A percentile compares a stretch with the other conserved stretches of the same genome.
phyloP scores from a whole-genome alignment of 169 alveolate genomes.

The Ichthyophthirius multifiliis region DNA sequence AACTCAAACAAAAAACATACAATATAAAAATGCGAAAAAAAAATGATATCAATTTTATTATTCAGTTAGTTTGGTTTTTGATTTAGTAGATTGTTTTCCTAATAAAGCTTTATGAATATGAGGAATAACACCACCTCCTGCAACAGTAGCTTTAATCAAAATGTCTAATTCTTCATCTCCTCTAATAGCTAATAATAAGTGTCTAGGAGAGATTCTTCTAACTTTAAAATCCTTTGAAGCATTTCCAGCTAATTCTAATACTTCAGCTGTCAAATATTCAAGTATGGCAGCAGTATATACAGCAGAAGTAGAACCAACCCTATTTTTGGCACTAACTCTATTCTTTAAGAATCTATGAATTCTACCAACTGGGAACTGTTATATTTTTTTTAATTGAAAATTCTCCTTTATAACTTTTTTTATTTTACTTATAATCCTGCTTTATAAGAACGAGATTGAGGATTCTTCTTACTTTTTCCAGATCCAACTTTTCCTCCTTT shows the following conservation, averaged over 20 bases:
- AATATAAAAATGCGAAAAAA: no score
- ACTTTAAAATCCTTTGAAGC: constrained; percentile 96
- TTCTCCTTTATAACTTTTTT: not conserved
- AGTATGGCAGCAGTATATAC: constrained; percentile 99
- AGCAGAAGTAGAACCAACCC: constrained; percentile 99
- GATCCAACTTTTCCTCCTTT: constrained; percentile 89
- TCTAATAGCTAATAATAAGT: constrained; percentile 85
- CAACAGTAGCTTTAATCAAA: constrained; percentile 84
- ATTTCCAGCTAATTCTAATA: constrained; percentile 99
- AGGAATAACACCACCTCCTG: constrained; percentile 92
- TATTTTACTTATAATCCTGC: constrained; percentile 93
- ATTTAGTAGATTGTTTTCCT: constrained; percentile 43
- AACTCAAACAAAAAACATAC: no score
- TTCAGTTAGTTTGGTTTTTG: no score
- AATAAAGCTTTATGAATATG: constrained; percentile 86
- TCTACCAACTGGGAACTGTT: constrained; percentile 99
- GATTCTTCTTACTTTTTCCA: constrained; percentile 96
- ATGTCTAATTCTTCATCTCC: constrained; percentile 88
- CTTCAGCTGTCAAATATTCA: constrained; percentile 99
- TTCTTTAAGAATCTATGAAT: constrained; percentile 97
- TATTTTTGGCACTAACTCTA: constrained; percentile 95
- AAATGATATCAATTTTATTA: no score
- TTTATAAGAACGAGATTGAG: constrained; percentile 97
- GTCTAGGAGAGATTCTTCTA: constrained; percentile 88
- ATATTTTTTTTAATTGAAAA: not conserved